Evolutionary conservation across 768 basidiomycete genomes (phyloP), one percentile per base, ranked within the genome.

Genomic region (Bullera alba): DNA sequence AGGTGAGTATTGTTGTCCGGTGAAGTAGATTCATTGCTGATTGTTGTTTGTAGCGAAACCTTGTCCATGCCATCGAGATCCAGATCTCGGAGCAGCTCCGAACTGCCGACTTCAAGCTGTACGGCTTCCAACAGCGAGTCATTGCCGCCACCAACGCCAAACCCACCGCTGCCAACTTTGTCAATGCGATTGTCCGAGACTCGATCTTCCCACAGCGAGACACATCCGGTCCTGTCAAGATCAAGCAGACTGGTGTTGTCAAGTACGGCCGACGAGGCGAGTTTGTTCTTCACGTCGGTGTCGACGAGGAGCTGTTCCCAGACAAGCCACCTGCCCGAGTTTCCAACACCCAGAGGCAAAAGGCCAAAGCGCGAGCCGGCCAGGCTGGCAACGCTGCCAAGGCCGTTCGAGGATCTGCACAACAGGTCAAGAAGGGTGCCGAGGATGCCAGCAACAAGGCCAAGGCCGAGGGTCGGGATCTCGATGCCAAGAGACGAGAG

Each of bases 71-170:
- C 23, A 59, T 72, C 44, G 70, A 72, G 58, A 54, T 57, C 19
- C 70, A 72, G 52, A 69, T 72, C 45, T 54, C 59, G 34, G 66
- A 70, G 49, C 68, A 66, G 51, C 58, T 72, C 46, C 50, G 58
- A 38, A 42, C 43, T 28, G 68, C 69, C 45, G 70, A 72, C 51
- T 64, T 67, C 63, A 46, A 86, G 75, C 84, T 84, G 55, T 77
- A 92, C 34, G 75, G 76, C 35, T 77, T 96, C 10, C 81, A 90
- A 25, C 95, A 97, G 72, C 81, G 91, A 36, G 88, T 87, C 3
- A 86, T 91, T 49, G 89, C 93, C 2, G 96, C 91, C 0, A 90
- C 93, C 21, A 89, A 85, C 42, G 85, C 70, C 25, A 52, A 54
- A 42, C 70, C 70, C 17, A 61, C 65, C 22, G 54, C 70, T 17